Conservation (phyloP, 441 rosid genomes). For the Gossypium davidsonii region DNA sequence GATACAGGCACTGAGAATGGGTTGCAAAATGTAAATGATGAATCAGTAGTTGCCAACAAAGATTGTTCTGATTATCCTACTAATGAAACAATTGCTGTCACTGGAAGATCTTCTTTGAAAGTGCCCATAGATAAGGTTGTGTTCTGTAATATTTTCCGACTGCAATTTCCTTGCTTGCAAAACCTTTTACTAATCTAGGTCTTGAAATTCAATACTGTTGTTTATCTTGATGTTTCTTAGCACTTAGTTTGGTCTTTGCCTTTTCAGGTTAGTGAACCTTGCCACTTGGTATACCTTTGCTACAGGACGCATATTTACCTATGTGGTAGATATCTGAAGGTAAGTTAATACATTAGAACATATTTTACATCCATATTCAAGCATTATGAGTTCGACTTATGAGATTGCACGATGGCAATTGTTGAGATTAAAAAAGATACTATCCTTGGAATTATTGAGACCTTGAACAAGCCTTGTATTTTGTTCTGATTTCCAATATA, state of each 20-base stretch:
- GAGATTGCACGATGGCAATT: background rate
- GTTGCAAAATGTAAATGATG: slow-evolving; percentile 24
- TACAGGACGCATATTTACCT: slow-evolving; percentile 62
- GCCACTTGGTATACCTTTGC: slow-evolving; percentile 53
- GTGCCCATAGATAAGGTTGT: slow-evolving; percentile 49
- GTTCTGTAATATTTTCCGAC: background rate
- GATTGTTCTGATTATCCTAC: slow-evolving; percentile 17
- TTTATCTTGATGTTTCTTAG: slow-evolving; percentile 4
- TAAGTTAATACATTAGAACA: slow-evolving; percentile 23
- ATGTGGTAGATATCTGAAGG: slow-evolving; percentile 93
- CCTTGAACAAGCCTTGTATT: background rate
- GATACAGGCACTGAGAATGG: slow-evolving; percentile 35
- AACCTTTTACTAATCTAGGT: background rate
- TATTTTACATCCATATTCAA: background rate
- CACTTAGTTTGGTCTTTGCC: slow-evolving; percentile 3
- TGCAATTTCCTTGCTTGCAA: background rate
- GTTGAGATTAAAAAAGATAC: background rate
- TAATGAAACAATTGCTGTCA: slow-evolving; percentile 14
- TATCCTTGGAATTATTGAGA: background rate
- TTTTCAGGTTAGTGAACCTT: slow-evolving; percentile 60
- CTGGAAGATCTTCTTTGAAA: slow-evolving; percentile 16
- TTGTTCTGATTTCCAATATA: slow-evolving; percentile 5
- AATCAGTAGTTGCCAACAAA: slow-evolving; percentile 10
- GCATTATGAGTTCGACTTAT: background rate
- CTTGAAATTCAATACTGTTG: slow-evolving; percentile 1